These are phyloP conservation scores for Cryptosporidium meleagridis DNA, from an alignment of 169 alveolate species.

Conservation along the genomic window DNA sequence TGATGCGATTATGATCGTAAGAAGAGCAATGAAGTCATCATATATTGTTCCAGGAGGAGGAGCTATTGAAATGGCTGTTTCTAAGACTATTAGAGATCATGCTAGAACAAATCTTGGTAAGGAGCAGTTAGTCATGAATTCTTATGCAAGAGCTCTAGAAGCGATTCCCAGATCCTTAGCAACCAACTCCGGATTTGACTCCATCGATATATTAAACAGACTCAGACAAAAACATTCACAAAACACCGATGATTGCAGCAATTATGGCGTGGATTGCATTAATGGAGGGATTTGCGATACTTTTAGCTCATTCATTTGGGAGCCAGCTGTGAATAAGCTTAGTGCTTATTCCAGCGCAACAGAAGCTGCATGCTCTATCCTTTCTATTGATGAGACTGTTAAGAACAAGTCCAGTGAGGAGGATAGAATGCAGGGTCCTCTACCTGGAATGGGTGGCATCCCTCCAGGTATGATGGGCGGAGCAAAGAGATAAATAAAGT, in stretches of 20 bases:
- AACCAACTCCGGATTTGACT: conserved; percentile 95
- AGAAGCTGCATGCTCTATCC: conserved; percentile 97
- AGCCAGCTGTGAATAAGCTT: conserved; percentile 94
- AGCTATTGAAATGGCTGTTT: conserved; percentile 90
- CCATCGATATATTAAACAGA: conserved; percentile 93
- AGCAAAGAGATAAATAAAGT: neutral
- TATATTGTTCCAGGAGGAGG: conserved; percentile 98
- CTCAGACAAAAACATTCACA: conserved; percentile 93
- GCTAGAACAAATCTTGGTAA: conserved; percentile 91
- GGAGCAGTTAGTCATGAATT: conserved; percentile 91
- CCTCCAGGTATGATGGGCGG: conserved; percentile 44
- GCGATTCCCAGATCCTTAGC: conserved; percentile 96
- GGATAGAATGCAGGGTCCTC: conserved; percentile 72
- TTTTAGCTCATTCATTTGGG: conserved; percentile 92
- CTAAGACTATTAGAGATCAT: conserved; percentile 81
- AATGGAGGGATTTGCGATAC: conserved; percentile 91
- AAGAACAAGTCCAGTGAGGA: conserved; percentile 90
- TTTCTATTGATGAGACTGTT: conserved; percentile 96
- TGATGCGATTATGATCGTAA: conserved; percentile 96
- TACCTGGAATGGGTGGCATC: conserved; percentile 62
- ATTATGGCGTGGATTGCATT: conserved; percentile 96
- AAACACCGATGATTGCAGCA: conserved; percentile 83
- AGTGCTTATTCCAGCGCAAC: conserved; percentile 96
- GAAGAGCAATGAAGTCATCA: conserved; percentile 92
- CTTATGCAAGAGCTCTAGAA: conserved; percentile 96